These are phyloP conservation scores for Pulveroboletus sp. DNA, from an alignment of 768 basidiomycete genomes.

Conservation along the genomic window DNA sequence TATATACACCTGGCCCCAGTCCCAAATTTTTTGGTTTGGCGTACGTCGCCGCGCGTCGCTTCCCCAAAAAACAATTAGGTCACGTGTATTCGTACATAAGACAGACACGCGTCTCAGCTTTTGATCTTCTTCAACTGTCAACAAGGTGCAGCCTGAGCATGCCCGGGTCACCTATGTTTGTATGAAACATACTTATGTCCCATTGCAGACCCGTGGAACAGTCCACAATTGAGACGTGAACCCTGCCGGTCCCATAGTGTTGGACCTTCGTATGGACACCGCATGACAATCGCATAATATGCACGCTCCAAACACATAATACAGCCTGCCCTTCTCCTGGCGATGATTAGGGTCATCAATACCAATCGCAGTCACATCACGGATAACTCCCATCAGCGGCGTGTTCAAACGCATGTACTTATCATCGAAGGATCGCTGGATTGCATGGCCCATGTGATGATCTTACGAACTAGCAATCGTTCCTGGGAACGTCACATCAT, in stretches of 20 bases:
- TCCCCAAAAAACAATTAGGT: slow-evolving; percentile 28
- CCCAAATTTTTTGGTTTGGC: slow-evolving; percentile 30
- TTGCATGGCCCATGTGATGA: background rate
- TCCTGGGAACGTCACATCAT: background rate
- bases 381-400: slow-evolving; percentile 14
- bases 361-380: slow-evolving; percentile 24
- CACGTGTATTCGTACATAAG: slow-evolving; percentile 30
- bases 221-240: too few relatives aligned
- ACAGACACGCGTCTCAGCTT: slow-evolving; percentile 2
- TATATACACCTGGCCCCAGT: slow-evolving; percentile 29
- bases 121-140: slow-evolving; percentile 1
- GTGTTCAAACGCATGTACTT: slow-evolving; percentile 20
- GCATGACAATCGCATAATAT: slow-evolving; percentile 12
- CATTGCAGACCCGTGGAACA: too few relatives aligned
- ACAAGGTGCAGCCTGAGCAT: too few relatives aligned
- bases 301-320: slow-evolving; percentile 13
- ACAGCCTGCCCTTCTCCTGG: background rate
- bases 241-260: too few relatives aligned
- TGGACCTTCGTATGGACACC: background rate
- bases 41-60: slow-evolving; percentile 13
- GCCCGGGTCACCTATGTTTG: too few relatives aligned
- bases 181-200: too few relatives aligned
- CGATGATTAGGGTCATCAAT: slow-evolving; percentile 22
- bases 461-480: background rate
- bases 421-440: background rate